A percentile compares a stretch with the other conserved stretches of the same genome.
Conservation (phyloP, 2,329 filamentous ascomycete species). For the Xylariales sp. region DNA sequence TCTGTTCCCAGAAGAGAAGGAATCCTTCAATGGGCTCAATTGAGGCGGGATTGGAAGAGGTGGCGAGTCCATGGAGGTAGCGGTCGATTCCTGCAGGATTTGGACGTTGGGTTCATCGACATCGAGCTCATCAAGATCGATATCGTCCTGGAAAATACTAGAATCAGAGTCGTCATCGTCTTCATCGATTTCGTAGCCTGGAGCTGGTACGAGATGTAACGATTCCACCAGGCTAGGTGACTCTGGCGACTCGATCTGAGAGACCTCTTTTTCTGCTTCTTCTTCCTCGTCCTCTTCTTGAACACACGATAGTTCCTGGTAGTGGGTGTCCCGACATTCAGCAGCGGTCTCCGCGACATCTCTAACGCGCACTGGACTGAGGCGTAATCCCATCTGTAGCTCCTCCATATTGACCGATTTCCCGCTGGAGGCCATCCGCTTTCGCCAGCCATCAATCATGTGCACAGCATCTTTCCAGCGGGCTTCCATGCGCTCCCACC, state of each 20-base stretch:
- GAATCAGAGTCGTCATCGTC: slow-evolving; percentile 26
- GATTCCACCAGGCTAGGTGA: slow-evolving; percentile 32
- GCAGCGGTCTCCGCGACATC: slow-evolving; percentile 44
- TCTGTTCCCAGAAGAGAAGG: slow-evolving; percentile 45
- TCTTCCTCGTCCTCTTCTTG: slow-evolving; percentile 44
- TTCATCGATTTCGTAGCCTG: slow-evolving; percentile 24
- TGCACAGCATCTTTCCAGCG: slow-evolving; percentile 86
- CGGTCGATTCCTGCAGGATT: slow-evolving; percentile 26
- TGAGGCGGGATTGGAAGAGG: slow-evolving; percentile 43
- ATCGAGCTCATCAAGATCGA: slow-evolving; percentile 31
- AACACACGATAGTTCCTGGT: slow-evolving; percentile 32
- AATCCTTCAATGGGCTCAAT: slow-evolving; percentile 48
- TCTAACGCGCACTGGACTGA: slow-evolving; percentile 54
- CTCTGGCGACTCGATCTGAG: slow-evolving; percentile 9
- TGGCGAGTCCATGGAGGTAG: slow-evolving; percentile 33
- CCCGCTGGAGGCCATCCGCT: slow-evolving; percentile 67
- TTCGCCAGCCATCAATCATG: slow-evolving; percentile 90
- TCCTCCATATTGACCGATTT: slow-evolving; percentile 66
- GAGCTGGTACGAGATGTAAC: slow-evolving; percentile 36
- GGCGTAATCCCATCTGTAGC: slow-evolving; percentile 61
- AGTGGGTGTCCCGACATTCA: slow-evolving; percentile 22
- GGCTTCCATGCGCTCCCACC: slow-evolving; percentile 90
- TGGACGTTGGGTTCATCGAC: slow-evolving; percentile 28
- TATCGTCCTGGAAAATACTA: slow-evolving; percentile 35
- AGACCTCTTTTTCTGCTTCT: slow-evolving; percentile 23